Evolutionary conservation across 164 flowering plant genomes (phyloP), one percentile per base, ranked within the genome.

Genomic region (Magnolia changhungtana): DNA sequence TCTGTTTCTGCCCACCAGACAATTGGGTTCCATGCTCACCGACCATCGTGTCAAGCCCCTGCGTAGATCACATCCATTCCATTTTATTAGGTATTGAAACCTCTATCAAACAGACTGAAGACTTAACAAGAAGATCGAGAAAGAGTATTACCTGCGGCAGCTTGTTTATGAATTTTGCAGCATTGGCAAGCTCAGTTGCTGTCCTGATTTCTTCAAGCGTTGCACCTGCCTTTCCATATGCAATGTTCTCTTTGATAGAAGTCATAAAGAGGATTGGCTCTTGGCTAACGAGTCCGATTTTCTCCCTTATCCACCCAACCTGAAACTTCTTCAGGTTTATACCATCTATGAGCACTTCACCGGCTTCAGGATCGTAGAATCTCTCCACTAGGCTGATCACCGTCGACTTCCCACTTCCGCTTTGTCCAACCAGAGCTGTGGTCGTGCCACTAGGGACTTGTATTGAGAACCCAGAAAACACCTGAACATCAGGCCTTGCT

Each of bases 351-450:
- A 90, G 88, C 1, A 93, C 90, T 82, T 91, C 86, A 45, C 96
- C 98, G 16, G 86, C 74, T 58, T 86, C 86, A 13, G 96, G 95
- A 86, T 91, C 98, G 77, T 93, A 93, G 80, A 93, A 93, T 76
- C 98, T 85, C 84, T 93, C 93, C 13, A 92, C 7, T 1, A 92
- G 77, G 74, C 89, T 85, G 21, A 91, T 83, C 1, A 93, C 93
- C 2, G 98, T 93, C 2, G 96, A 93, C 65, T 93, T 93, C 71
- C 98, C 98, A 77, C 98, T 91, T 8, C 96, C 96, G 75, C 98
- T 93, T 63, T 93, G 89, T 52, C 97, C 97, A 49, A 93, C 96
- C 20, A 92, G 72, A 72, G 97, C 97, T 29, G 81, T 87, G 23
- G 90, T 92, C 77, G 72, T 79, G 16, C 98, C 92, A 71, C 89